These are phyloP conservation scores for Apiospora hydei DNA, from an alignment of 2,329 filamentous ascomycete genomes.

Conservation along the genomic window DNA sequence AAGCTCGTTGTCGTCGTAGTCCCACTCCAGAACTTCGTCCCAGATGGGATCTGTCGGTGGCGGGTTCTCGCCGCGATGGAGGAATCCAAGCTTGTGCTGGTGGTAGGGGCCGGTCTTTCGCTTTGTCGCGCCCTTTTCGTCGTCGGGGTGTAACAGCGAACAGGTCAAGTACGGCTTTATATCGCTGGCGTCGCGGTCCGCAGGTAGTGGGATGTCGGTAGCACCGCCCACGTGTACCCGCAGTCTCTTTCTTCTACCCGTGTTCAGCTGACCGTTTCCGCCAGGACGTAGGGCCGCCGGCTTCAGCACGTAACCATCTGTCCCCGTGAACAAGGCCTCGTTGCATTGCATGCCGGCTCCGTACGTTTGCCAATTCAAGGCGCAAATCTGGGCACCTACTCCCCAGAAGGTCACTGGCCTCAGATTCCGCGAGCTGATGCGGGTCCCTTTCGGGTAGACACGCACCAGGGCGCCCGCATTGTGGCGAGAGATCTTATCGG, in stretches of 20 bases:
- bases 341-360: slow-evolving; percentile 72
- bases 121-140: slow-evolving; percentile 60
- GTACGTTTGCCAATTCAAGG: slow-evolving; percentile 75
- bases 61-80: slow-evolving; percentile 66
- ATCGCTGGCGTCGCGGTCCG: slow-evolving; percentile 56
- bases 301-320: slow-evolving; percentile 72
- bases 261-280: slow-evolving; percentile 58
- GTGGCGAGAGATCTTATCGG: slow-evolving; percentile 61
- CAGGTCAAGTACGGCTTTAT: slow-evolving; percentile 72
- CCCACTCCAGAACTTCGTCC: slow-evolving; percentile 72
- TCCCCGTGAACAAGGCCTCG: slow-evolving; percentile 70
- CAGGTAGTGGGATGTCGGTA: slow-evolving; percentile 64
- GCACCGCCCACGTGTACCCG: slow-evolving; percentile 68
- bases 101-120: slow-evolving; percentile 68
- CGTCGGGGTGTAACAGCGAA: slow-evolving; percentile 65
- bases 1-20: slow-evolving; percentile 71
- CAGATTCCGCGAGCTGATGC: slow-evolving; percentile 71
- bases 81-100: slow-evolving; percentile 63
- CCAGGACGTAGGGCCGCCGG: slow-evolving; percentile 64
- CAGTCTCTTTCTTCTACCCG: slow-evolving; percentile 56
- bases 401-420: slow-evolving; percentile 70
- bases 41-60: slow-evolving; percentile 67
- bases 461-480: slow-evolving; percentile 74
- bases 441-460: slow-evolving; percentile 73
- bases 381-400: slow-evolving; percentile 72